A percentile compares a stretch with the other conserved stretches of the same genome.
These are phyloP conservation scores for Globisporangium spiculum DNA, from an alignment of 352 stramenopile species.

Conservation along the genomic window DNA sequence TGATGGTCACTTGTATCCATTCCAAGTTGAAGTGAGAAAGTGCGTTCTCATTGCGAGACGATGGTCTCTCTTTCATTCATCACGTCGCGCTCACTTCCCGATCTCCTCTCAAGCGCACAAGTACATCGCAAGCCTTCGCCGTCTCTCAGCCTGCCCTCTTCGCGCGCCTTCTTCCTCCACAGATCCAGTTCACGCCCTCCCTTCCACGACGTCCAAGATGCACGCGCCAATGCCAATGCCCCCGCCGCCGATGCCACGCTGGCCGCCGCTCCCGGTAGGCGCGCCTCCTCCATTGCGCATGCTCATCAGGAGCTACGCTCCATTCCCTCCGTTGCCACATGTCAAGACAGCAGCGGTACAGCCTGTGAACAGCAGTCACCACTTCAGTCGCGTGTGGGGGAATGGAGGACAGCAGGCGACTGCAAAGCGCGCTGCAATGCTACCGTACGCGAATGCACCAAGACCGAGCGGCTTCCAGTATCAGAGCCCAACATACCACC, in stretches of 20 bases:
- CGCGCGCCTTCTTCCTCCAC: not conserved
- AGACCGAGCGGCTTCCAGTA: not conserved
- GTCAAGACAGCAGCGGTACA: not conserved
- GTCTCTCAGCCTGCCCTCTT: too few relatives aligned
- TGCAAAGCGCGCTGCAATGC: not conserved
- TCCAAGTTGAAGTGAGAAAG: slow-evolving; percentile 13
- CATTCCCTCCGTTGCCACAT: slow-evolving; percentile 2
- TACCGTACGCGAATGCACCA: not conserved
- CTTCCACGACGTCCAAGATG: not conserved
- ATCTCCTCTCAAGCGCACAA: slow-evolving; percentile 5
- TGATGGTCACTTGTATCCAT: slow-evolving; percentile 7
- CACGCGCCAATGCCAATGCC: not conserved
- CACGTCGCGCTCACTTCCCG: not conserved
- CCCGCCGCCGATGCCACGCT: slow-evolving; percentile 12
- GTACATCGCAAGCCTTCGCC: not conserved
- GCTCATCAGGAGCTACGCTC: not conserved
- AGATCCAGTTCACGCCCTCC: not conserved
- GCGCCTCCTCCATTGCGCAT: slow-evolving; percentile 1
- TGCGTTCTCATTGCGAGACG: not conserved
- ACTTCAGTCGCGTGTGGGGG: not conserved
- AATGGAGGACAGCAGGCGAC: not conserved
- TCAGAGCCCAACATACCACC: not conserved
- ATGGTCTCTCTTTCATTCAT: not conserved
- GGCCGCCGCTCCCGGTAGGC: slow-evolving; percentile 7
- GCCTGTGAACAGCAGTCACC: not conserved